Evolutionary conservation across 2,329 filamentous ascomycete species (phyloP).

Genomic region (Nemania serpens): DNA sequence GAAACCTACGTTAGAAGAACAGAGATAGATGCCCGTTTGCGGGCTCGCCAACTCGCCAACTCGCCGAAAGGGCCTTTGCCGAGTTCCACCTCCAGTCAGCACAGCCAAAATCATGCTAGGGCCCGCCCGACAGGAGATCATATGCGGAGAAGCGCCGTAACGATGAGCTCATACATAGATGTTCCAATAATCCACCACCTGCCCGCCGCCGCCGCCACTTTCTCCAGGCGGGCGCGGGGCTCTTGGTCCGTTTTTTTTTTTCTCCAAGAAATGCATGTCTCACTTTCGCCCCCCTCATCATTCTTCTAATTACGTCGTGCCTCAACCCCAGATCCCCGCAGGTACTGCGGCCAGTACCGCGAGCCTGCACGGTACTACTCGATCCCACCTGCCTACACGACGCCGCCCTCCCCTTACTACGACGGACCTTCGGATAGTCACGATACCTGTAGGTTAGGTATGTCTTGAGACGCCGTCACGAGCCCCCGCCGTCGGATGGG

Average conservation of each 20-base stretch:
- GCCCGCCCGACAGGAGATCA: background rate
- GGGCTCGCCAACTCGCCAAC: background rate
- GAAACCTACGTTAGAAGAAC: conserved; percentile 2
- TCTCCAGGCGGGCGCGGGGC: background rate
- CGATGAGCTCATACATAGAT: conserved; percentile 16
- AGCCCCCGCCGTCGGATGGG: conserved; percentile 12
- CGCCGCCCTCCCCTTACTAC: background rate
- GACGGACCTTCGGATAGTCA: no score
- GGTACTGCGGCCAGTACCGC: conserved; percentile 7
- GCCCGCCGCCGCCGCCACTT: background rate
- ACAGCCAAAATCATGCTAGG: no score
- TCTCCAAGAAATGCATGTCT: conserved; percentile 14
- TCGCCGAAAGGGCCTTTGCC: no score
- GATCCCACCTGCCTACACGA: background rate
- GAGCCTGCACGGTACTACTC: conserved; percentile 9
- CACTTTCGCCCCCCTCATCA: background rate
- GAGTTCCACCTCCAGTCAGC: no score
- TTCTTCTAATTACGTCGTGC: background rate
- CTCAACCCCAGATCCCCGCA: conserved; percentile 11
- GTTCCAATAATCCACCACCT: background rate
- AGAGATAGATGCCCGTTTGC: background rate
- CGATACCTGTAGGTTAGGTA: background rate
- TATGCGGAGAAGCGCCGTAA: conserved; percentile 20
- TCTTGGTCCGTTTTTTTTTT: background rate
- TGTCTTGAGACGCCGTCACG: conserved; percentile 23